Conservation (phyloP, 192 early-diverging fungal species). For the Linnemannia exigua region DNA sequence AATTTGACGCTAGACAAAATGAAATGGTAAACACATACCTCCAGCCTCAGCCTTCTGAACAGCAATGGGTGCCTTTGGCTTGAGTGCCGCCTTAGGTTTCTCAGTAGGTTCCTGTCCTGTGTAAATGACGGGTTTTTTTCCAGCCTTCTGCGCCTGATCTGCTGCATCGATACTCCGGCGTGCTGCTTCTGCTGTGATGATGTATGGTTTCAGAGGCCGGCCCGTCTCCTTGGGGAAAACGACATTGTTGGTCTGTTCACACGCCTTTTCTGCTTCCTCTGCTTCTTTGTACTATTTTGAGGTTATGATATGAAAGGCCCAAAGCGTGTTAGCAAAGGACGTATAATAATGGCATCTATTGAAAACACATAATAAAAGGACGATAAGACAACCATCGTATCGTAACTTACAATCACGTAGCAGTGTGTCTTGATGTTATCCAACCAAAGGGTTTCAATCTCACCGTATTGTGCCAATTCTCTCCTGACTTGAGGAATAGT, state of each 20-base stretch:
- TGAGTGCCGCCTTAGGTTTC: not conserved
- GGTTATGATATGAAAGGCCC: not conserved
- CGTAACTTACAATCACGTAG: slow-evolving; percentile 69
- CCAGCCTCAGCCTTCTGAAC: slow-evolving; percentile 14
- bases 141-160: slow-evolving; percentile 35
- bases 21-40: slow-evolving; percentile 1
- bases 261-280: slow-evolving; percentile 29
- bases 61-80: slow-evolving; percentile 11
- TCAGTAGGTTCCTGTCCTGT: slow-evolving; percentile 7
- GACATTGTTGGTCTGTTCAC: slow-evolving; percentile 10
- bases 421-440: slow-evolving; percentile 74
- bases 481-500: slow-evolving; percentile 59
- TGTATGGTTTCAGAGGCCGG: slow-evolving; percentile 23
- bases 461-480: slow-evolving; percentile 64
- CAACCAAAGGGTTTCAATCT: slow-evolving; percentile 71
- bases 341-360: too few relatives aligned
- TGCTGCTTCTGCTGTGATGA: slow-evolving; percentile 40
- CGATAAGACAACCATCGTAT: not conserved
- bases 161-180: slow-evolving; percentile 22
- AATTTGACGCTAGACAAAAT: not conserved
- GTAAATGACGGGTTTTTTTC: slow-evolving; percentile 36
- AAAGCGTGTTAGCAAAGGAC: not conserved
- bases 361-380: not conserved
- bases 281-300: slow-evolving; percentile 27
- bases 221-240: slow-evolving; percentile 53